Evolutionary conservation across 139 green algal species (phyloP).

Genomic region (Klebsormidium nitens): DNA sequence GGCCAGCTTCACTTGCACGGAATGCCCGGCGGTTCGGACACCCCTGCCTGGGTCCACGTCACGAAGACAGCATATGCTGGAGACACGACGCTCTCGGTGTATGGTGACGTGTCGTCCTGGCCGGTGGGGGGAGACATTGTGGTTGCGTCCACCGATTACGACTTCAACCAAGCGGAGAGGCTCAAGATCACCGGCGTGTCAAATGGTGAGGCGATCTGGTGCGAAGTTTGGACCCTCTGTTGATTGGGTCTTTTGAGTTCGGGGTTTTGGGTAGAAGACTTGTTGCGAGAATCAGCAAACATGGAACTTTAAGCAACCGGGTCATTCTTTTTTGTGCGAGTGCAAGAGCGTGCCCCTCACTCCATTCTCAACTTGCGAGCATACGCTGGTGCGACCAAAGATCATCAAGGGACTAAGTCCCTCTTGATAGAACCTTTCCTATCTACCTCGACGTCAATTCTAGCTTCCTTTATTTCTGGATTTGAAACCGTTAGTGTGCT

Average conservation of each 20-base stretch:
- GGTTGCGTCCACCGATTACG: conserved; percentile 30
- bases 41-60: conserved; percentile 11
- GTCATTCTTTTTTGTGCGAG: too few relatives aligned
- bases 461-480: too few relatives aligned
- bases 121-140: conserved; percentile 20
- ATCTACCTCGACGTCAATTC: too few relatives aligned
- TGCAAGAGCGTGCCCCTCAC: not conserved
- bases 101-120: conserved; percentile 7
- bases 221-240: too few relatives aligned
- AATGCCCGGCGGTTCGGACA: conserved; percentile 2
- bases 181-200: conserved; percentile 29
- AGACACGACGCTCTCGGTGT: conserved; percentile 2
- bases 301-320: too few relatives aligned
- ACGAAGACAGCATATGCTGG: not conserved
- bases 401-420: too few relatives aligned
- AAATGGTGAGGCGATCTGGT: too few relatives aligned
- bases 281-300: too few relatives aligned
- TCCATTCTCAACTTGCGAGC: not conserved
- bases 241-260: too few relatives aligned
- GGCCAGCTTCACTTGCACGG: conserved; percentile 25
- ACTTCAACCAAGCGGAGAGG: conserved; percentile 7
- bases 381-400: conserved; percentile 5
- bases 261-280: too few relatives aligned
- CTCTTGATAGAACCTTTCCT: too few relatives aligned
- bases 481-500: too few relatives aligned